These are phyloP conservation scores for Zymoseptoria brevis DNA, from an alignment of 2,329 filamentous ascomycete genomes.

Conservation along the genomic window DNA sequence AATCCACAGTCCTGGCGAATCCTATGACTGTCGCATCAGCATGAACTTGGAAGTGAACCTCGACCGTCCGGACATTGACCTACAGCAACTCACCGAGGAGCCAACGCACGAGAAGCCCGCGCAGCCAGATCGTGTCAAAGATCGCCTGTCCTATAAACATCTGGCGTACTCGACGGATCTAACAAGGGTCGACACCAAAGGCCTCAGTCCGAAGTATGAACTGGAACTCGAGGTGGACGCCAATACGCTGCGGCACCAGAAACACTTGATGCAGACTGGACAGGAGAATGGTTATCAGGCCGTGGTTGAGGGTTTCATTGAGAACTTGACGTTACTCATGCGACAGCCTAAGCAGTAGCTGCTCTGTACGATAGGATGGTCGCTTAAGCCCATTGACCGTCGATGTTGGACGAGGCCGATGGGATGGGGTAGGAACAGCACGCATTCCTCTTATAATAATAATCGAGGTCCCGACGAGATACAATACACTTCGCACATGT, in stretches of 20 bases:
- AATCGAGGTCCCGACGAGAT: not conserved
- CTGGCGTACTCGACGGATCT: constrained; percentile 83
- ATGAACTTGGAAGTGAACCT: constrained; percentile 84
- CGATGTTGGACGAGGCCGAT: not conserved
- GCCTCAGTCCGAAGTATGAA: constrained; percentile 61
- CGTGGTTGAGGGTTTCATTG: constrained; percentile 64
- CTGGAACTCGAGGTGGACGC: constrained; percentile 71
- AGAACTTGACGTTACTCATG: constrained; percentile 58
- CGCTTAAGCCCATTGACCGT: not conserved
- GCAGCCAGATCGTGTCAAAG: constrained; percentile 51
- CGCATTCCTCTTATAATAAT: not conserved
- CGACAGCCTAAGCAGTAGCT: constrained; percentile 6
- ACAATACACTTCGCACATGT: not conserved
- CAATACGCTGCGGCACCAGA: constrained; percentile 57
- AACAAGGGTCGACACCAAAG: constrained; percentile 67
- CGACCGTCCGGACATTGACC: constrained; percentile 50
- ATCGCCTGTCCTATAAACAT: constrained; percentile 85
- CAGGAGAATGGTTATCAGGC: constrained; percentile 55
- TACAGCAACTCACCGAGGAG: constrained; percentile 44
- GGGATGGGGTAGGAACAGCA: not conserved
- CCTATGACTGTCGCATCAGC: constrained; percentile 86
- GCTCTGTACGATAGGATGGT: not conserved
- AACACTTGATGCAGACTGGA: constrained; percentile 45
- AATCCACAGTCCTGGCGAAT: constrained; percentile 66
- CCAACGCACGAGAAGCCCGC: constrained; percentile 36